A percentile compares a stretch with the other conserved stretches of the same genome.
These are phyloP conservation scores for Tirmania nivea DNA, from an alignment of 495 filamentous ascomycete genomes.

Conservation along the genomic window DNA sequence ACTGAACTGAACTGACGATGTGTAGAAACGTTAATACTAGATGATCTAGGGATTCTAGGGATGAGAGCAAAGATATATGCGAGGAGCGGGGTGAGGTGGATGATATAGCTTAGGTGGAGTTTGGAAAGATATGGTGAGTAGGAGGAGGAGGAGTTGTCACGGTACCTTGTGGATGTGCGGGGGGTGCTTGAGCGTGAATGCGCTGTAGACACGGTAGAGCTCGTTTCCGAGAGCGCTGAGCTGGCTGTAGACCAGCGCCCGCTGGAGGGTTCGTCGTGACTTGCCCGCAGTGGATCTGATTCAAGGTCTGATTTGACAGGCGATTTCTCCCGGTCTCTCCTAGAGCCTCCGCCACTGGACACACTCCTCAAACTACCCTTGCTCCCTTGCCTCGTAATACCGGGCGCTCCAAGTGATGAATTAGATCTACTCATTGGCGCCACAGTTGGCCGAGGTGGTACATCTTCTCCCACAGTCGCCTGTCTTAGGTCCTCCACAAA, in stretches of 20 bases:
- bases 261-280: not conserved
- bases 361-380: not conserved
- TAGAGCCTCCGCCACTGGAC: not conserved
- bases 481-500: conserved; percentile 91
- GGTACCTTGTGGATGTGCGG: conserved; percentile 14
- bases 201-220: conserved; percentile 5
- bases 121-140: conserved; percentile 2
- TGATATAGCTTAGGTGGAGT: conserved; percentile 1
- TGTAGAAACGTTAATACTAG: conserved; percentile 10
- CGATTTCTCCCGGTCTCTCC: conserved; percentile 10
- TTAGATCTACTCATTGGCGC: conserved; percentile 9
- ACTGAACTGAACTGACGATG: conserved; percentile 14
- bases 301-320: conserved; percentile 2
- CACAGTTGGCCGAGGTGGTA: conserved; percentile 23
- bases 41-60: not conserved
- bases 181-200: conserved; percentile 12
- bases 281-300: conserved; percentile 1
- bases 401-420: conserved; percentile 5
- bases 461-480: conserved; percentile 86
- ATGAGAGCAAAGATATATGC: conserved; percentile 13
- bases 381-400: not conserved
- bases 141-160: conserved; percentile 6
- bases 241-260: conserved; percentile 1
- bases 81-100: conserved; percentile 6
- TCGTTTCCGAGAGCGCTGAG: not conserved